Evolutionary conservation across 371 early-diverging fungal species (phyloP), one percentile per base, ranked within the genome.

Genomic region (Rhizopus delemar): DNA sequence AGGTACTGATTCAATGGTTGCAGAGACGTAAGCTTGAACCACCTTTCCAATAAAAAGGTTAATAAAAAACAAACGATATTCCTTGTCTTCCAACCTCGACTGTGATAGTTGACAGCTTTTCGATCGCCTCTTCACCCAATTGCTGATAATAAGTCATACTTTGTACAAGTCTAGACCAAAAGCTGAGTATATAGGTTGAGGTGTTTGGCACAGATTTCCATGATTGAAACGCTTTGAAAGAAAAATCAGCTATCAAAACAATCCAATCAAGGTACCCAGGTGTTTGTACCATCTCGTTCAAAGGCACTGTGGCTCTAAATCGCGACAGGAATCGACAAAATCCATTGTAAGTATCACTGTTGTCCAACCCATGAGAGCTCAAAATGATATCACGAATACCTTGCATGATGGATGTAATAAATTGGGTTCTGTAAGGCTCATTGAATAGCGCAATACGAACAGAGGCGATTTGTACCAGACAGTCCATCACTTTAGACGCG

Each of bases 361-460:
- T 87, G 46, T 86, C 81, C 62, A 93, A 71, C 0, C 90, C 90
- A 36, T 80, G 73, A 0, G 84, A 78, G 5, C 80, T 75, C 0
- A 75, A 59, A 31, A 95, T 74, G 4, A 93, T 88, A 51, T 86
- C 83, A 3, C 79, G 69, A 0, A 86, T 87, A n/a, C 89, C 93
- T 31, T 82, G 74, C 79, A 92, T 83, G 50, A 93, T 81, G 41
- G 75, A 78, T 32, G 83, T 63, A 12, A 94, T 81, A 65, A 92
- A 93, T 41, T 72, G 72, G 8, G 78, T 62, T 32, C 92, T 84
- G 0, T 85, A 81, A 33, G 91, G 92, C 15, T 69, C 76, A 38
- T 70, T 86, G 68, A 92, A 96, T 38, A 96, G 73, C 4, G 95
- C 90, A 22, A 93, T 84, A 36, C 96, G 87, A 28, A 92, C 84